Base-by-base conservation (phyloP, 2,329 filamentous ascomycete species). In the Endoconidiophora polonica region DNA sequence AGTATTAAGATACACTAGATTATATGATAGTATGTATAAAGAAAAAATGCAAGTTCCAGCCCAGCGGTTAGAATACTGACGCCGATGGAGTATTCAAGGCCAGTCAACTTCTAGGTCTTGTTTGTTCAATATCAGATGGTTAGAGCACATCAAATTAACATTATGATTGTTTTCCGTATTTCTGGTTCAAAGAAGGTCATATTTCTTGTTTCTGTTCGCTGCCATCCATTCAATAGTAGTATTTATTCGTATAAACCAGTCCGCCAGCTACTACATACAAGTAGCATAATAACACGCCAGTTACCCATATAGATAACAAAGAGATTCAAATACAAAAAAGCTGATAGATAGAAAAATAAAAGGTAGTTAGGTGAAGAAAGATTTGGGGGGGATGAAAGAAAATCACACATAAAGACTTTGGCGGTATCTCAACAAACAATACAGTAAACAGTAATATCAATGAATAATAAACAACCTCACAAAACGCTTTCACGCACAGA, bases 281-380 rank as follows among this genome's bases (percentile, higher is more conserved):
- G 48, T 24, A 26, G 26, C 33, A 18, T 46, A 2, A 33, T 33
- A 33, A 33, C 29, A 33, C 29, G 29, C 29, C 29, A 5, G 29
- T 33, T 33, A 33, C 29, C 29, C 12, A 33, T 33, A 33, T 7
- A 33, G 29, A 33, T 33, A 38, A 47, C 38, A 39, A 24, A 52
- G 38, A 41, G 29, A 48, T 20, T 16, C 43, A 26, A 18, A 48
- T 16, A 33, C 18, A 24, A 14, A 5, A 49, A 41, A 33, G 9
- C 5, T 33, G 29, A 40, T 18, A 48, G n/a, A 46, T 5, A 16
- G 12, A 16, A 42, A 4, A 48, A 26, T 6, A 26, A 12, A 26
- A 29, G n/a, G n/a, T n/a, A n/a, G n/a, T n/a, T n/a, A 49, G 48
- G 38, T 39, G 43, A 36, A 29, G 38, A 37, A 47, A 39, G 38